phyloP scores from a whole-genome alignment of 805 yeast species.

The Ogataea zsoltii region DNA sequence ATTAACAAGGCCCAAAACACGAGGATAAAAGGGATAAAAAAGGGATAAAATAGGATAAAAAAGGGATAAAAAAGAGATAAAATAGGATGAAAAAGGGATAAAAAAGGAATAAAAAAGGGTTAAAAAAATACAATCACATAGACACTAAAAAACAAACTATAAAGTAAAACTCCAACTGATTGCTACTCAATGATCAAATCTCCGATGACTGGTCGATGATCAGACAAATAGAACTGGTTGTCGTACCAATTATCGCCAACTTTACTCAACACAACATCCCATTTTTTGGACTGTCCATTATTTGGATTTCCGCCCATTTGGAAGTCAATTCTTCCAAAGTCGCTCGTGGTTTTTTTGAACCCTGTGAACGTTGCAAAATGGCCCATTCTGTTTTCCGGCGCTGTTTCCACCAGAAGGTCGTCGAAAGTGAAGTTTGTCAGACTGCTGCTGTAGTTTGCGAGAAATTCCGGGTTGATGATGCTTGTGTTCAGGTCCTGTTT shows the following conservation, averaged over 20 bases:
- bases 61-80: no score
- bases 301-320: conserved; percentile 32
- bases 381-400: conserved; percentile 33
- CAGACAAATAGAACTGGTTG: conserved; percentile 40
- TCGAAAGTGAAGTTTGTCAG: conserved; percentile 26
- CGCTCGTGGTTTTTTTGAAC: conserved; percentile 28
- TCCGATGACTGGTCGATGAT: conserved; percentile 47
- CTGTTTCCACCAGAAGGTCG: conserved; percentile 30
- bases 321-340: conserved; percentile 41
- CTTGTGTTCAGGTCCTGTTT: conserved; percentile 6
- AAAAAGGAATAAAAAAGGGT: no score
- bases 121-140: no score
- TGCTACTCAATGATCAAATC: conserved; percentile 20
- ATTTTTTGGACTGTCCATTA: conserved; percentile 19
- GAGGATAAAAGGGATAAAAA: no score
- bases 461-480: conserved; percentile 24
- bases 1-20: no score
- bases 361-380: conserved; percentile 43
- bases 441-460: conserved; percentile 19
- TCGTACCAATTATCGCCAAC: conserved; percentile 40
- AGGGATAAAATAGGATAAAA: no score
- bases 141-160: conserved; percentile 11
- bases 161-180: no score
- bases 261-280: conserved; percentile 30
- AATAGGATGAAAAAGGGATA: no score